These are phyloP conservation scores for Trifolium pratense DNA, from an alignment of 306 rosid species.

Conservation along the genomic window DNA sequence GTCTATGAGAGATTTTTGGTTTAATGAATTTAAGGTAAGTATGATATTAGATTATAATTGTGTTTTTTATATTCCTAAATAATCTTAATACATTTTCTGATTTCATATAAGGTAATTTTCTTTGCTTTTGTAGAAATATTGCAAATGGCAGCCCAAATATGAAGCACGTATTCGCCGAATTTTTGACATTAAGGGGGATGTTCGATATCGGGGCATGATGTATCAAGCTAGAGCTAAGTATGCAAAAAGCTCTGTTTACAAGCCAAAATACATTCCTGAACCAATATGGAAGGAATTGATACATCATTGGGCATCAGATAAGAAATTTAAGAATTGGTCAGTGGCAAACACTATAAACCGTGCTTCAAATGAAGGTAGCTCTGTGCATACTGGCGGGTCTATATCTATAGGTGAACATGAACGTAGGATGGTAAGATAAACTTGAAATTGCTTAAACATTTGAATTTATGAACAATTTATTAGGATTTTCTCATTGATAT, in stretches of 20 bases:
- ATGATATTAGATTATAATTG: neutral
- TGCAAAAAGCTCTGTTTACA: neutral
- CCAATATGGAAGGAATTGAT: neutral
- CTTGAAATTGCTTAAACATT: neutral
- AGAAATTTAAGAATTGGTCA: neutral
- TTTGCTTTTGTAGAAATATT: neutral
- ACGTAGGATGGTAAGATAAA: constrained; percentile 6
- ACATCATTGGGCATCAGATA: neutral
- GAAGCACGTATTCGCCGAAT: no score
- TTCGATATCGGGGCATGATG: no score
- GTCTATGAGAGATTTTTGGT: neutral
- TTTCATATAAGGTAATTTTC: no score
- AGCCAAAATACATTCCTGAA: neutral
- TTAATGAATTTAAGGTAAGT: neutral
- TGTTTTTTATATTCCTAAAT: no score
- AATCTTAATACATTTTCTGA: neutral
- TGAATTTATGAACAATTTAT: no score
- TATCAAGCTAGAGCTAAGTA: no score
- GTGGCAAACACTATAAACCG: neutral
- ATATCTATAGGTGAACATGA: constrained; percentile 19
- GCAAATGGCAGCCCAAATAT: no score
- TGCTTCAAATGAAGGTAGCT: neutral
- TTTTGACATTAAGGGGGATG: no score
- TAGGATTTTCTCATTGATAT: neutral
- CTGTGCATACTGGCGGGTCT: neutral